These are phyloP conservation scores for Peronospora belbahrii DNA, from an alignment of 352 stramenopile genomes.

Conservation along the genomic window DNA sequence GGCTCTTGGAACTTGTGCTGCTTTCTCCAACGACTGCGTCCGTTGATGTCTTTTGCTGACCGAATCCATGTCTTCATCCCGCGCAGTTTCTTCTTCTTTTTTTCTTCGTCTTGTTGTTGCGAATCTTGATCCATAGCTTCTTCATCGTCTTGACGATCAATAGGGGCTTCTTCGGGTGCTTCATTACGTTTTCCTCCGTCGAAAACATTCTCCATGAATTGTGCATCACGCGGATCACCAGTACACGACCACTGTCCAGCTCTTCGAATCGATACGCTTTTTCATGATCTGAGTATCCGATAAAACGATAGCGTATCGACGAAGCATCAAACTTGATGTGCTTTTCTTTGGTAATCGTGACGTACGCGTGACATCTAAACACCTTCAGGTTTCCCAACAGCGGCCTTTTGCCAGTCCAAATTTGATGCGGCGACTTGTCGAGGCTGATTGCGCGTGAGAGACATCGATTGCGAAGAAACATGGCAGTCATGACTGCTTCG, in stretches of 20 bases:
- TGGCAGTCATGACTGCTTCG: too few relatives aligned
- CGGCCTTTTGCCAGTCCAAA: not conserved
- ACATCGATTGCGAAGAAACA: too few relatives aligned
- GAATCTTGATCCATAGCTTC: not conserved
- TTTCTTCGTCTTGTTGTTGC: not conserved
- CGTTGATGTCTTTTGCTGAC: too few relatives aligned
- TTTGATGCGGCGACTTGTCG: too few relatives aligned
- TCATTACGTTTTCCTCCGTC: not conserved
- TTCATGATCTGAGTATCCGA: constrained; percentile 5
- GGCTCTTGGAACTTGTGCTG: too few relatives aligned
- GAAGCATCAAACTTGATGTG: not conserved
- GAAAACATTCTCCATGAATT: not conserved
- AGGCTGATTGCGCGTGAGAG: too few relatives aligned
- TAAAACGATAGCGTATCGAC: not conserved
- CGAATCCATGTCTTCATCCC: too few relatives aligned
- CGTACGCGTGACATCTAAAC: constrained; percentile 2
- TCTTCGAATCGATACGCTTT: constrained; percentile 1
- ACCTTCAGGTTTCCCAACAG: not conserved
- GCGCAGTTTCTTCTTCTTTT: not conserved
- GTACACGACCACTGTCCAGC: not conserved
- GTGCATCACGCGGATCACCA: not conserved
- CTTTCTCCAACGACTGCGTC: too few relatives aligned
- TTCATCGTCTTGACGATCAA: not conserved
- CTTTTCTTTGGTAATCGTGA: not conserved
- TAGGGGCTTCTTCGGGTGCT: not conserved